These are phyloP conservation scores for Carex cristatella DNA, from an alignment of 176 grass and related monocot species.

Conservation along the genomic window DNA sequence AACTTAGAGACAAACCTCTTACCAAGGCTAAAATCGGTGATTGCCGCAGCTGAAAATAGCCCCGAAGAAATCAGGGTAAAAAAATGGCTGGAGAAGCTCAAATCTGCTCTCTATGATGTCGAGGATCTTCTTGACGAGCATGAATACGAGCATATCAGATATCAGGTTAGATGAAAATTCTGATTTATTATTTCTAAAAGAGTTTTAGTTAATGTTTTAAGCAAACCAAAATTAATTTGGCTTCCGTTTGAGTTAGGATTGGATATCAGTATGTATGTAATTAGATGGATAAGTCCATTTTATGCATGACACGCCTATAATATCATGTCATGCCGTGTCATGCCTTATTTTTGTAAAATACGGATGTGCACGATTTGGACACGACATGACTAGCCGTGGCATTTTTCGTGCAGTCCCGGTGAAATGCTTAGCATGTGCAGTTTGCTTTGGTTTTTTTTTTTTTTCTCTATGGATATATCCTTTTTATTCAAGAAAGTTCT, in stretches of 20 bases:
- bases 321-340: no score
- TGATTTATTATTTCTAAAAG: not conserved
- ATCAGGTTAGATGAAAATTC: not conserved
- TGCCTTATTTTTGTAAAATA: not conserved
- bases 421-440: no score
- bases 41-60: not conserved
- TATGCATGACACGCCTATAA: not conserved
- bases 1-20: constrained; percentile 6
- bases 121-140: constrained; percentile 24
- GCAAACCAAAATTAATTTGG: not conserved
- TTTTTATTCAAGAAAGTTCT: no score
- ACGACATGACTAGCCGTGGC: no score
- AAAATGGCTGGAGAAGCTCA: constrained; percentile 18
- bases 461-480: no score
- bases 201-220: not conserved
- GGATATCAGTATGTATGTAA: not conserved
- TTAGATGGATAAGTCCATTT: not conserved
- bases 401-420: no score
- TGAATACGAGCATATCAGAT: not conserved
- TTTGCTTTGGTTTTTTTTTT: no score
- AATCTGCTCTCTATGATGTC: constrained; percentile 1
- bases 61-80: not conserved
- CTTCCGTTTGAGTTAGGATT: not conserved
- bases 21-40: not conserved
- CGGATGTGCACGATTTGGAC: no score